These are phyloP conservation scores for Gossypium raimondii DNA, from an alignment of 345 rosid species.

Conservation along the genomic window DNA sequence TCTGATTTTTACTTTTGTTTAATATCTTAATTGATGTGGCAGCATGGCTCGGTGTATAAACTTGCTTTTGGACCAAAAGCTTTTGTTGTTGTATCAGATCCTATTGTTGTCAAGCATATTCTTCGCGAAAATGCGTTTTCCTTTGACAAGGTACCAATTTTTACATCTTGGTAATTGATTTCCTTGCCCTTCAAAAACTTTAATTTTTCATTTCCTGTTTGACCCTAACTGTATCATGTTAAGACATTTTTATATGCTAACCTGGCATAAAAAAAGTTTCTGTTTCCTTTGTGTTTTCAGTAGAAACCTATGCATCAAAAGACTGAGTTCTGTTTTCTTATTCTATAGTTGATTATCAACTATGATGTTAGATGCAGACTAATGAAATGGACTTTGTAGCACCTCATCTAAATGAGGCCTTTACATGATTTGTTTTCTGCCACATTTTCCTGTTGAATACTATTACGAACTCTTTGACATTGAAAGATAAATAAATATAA, in stretches of 20 bases:
- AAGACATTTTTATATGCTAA: not conserved
- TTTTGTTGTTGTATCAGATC: slow-evolving; percentile 93
- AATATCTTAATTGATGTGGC: slow-evolving; percentile 24
- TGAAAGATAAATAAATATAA: not conserved
- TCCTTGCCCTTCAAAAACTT: not conserved
- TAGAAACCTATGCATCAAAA: not conserved
- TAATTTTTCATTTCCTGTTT: not conserved
- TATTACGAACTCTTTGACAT: not conserved
- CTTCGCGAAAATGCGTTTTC: slow-evolving; percentile 87
- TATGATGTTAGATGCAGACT: not conserved
- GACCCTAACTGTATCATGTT: not conserved
- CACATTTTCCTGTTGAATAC: not conserved
- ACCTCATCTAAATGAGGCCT: not conserved
- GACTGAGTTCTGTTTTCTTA: not conserved
- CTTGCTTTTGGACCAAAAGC: slow-evolving; percentile 99
- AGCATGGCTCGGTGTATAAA: slow-evolving; percentile 91
- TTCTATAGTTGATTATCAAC: not conserved
- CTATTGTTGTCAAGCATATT: slow-evolving; percentile 75
- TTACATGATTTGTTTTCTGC: not conserved
- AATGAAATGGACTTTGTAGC: not conserved
- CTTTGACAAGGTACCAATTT: slow-evolving; percentile 67
- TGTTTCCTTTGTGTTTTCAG: not conserved
- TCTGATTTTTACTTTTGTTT: not conserved
- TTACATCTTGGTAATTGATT: not conserved
- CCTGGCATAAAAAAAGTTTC: not conserved